Percentiles rank a stretch among this genome's conserved stretches.
These are phyloP conservation scores for Hortiboletus campestris DNA, from an alignment of 768 basidiomycete genomes.

Conservation along the genomic window DNA sequence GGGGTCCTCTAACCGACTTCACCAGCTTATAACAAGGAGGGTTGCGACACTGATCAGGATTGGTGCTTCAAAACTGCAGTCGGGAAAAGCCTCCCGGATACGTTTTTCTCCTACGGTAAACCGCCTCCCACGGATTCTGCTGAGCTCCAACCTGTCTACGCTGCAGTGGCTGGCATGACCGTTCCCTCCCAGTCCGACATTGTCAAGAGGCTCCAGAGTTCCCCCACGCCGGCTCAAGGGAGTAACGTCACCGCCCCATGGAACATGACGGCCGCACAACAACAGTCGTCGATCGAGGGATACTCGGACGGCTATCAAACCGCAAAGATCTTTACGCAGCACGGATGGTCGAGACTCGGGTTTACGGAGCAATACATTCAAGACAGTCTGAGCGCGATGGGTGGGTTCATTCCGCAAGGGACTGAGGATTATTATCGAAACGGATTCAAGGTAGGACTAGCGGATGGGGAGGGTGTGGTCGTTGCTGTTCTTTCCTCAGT, in stretches of 20 bases:
- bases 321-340: conserved; percentile 52
- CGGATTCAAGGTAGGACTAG: conserved; percentile 16
- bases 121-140: conserved; percentile 20
- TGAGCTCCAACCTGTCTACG: conserved; percentile 21
- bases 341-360: conserved; percentile 51
- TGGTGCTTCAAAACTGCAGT: conserved; percentile 72
- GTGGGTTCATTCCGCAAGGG: conserved; percentile 5
- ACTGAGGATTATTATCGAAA: conserved; percentile 9
- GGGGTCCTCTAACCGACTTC: neutral
- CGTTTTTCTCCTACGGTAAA: conserved; percentile 54
- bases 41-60: conserved; percentile 53
- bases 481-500: conserved; percentile 2
- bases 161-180: conserved; percentile 13
- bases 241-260: neutral
- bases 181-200: conserved; percentile 13
- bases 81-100: conserved; percentile 51
- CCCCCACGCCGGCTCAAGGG: neutral
- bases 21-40: conserved; percentile 60
- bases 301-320: conserved; percentile 60
- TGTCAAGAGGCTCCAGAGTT: conserved; percentile 5
- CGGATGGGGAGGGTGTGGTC: conserved; percentile 14
- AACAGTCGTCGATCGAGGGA: conserved; percentile 35
- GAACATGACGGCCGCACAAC: conserved; percentile 12
- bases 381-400: conserved; percentile 38
- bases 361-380: conserved; percentile 60